Base-by-base conservation (phyloP, 805 yeast species). In the Kuraishia molischiana region DNA sequence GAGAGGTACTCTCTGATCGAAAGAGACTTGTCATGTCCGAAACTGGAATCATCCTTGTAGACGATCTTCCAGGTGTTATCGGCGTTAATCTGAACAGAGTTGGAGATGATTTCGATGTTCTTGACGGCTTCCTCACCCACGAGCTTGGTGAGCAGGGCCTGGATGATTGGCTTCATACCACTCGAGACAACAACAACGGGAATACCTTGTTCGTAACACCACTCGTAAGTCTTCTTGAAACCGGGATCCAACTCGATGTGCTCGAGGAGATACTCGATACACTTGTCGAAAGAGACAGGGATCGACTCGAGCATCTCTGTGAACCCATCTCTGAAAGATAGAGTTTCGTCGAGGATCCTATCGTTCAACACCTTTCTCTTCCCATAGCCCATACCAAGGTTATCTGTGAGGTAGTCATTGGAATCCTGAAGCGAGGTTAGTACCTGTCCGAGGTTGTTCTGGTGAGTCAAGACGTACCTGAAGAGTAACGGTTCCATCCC, bases 401-500 rank as follows among this genome's bases (percentile, higher is more conserved):
- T 75, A 56, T 92, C 97, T 6, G 97, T 89, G 44, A 92, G 64
- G 56, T 69, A 83, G 59, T 92, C 97, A 58, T 92, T 92, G 42
- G 95, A 84, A 58, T 92, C 99, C 53, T 47, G 22, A 3, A 29
- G 22, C 15, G 5, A 17, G 11, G 14, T 13, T 19, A 34, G 24
- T 33, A 38, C 34, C 17, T 17, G 4, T 35, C 19, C 20, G 18
- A 29, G 11, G 24, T 18, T 19, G 20, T 4, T 14, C 10, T 10
- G 19, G 21, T 32, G n/a, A 8, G 21, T 32, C 6, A 3, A 3
- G 11, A 3, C 56, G 13, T 44, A 54, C 59, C 58, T 90, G 95
- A 42, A 84, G 64, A 10, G 98, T 92, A 45, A 92, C 92, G 2
- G 98, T 92, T 21, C 99, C 99, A 57, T 92, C 99, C 77, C 94